Conservation (phyloP, 352 stramenopile species). For the Globisporangium megalacanthum region DNA sequence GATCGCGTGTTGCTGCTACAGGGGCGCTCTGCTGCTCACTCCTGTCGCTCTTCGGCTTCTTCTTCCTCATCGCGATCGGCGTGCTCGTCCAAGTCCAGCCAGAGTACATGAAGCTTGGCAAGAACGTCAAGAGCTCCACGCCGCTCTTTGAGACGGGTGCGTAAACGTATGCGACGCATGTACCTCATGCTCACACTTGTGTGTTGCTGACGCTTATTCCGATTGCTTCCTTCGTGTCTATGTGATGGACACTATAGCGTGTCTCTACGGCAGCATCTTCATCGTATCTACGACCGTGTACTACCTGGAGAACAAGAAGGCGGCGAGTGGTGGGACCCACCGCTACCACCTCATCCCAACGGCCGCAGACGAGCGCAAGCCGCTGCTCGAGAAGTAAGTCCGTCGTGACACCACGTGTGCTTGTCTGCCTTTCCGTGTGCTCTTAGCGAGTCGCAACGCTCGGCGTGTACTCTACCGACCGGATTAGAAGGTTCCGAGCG, state of each 20-base stretch:
- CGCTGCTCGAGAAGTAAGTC: slow-evolving; percentile 49
- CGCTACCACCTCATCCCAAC: slow-evolving; percentile 41
- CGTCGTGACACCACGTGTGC: background rate
- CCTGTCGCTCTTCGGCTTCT: slow-evolving; percentile 63
- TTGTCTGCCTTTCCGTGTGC: background rate
- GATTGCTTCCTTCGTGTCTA: too few relatives aligned
- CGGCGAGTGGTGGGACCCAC: slow-evolving; percentile 13
- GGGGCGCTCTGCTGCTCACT: slow-evolving; percentile 71
- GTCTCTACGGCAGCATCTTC: slow-evolving; percentile 67
- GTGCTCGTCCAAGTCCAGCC: slow-evolving; percentile 71
- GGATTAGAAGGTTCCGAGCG: background rate
- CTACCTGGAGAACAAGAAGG: slow-evolving; percentile 66
- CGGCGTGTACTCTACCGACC: background rate
- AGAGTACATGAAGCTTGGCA: slow-evolving; percentile 82
- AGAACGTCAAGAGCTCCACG: slow-evolving; percentile 51
- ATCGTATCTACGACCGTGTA: slow-evolving; percentile 62
- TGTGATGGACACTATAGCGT: slow-evolving; percentile 19
- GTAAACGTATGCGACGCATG: background rate
- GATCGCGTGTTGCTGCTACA: slow-evolving; percentile 11
- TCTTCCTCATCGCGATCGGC: slow-evolving; percentile 67
- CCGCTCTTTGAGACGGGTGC: slow-evolving; percentile 63
- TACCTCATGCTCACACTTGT: background rate
- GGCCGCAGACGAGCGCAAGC: slow-evolving; percentile 54
- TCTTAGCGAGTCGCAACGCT: background rate
- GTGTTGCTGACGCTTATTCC: too few relatives aligned